Percentiles rank a stretch among this genome's conserved stretches.
Evolutionary conservation across 352 stramenopile species (phyloP).

Genomic region (Pythium scleroteichum): DNA sequence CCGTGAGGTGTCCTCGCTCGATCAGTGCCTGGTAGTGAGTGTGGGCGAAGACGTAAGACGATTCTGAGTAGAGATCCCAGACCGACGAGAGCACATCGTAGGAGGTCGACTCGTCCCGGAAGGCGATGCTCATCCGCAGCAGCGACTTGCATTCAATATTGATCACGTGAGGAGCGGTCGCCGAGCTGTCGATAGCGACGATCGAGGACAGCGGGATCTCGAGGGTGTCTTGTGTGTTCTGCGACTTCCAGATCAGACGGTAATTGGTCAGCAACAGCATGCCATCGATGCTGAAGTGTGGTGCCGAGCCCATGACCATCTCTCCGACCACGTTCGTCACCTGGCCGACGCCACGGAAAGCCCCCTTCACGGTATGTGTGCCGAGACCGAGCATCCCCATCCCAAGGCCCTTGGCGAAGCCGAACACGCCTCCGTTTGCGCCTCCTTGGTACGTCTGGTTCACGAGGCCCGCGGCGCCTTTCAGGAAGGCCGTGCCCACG

Average conservation of each 20-base stretch:
- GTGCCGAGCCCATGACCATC: constrained; percentile 81
- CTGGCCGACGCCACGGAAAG: constrained; percentile 81
- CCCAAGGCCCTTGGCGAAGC: constrained; percentile 84
- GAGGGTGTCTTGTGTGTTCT: constrained; percentile 76
- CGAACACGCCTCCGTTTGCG: constrained; percentile 81
- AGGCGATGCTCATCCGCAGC: constrained; percentile 79
- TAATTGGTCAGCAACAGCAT: constrained; percentile 84
- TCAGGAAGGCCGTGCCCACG: constrained; percentile 81
- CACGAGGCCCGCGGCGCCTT: constrained; percentile 77
- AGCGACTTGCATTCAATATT: constrained; percentile 87
- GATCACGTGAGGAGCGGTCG: constrained; percentile 78
- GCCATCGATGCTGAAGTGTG: constrained; percentile 87
- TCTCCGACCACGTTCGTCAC: constrained; percentile 87
- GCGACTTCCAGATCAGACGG: constrained; percentile 83
- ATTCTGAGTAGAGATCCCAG: constrained; percentile 65
- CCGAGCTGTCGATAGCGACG: constrained; percentile 73
- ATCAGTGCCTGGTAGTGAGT: constrained; percentile 71
- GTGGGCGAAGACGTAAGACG: constrained; percentile 78
- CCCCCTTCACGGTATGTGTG: constrained; percentile 85
- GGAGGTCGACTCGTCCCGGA: constrained; percentile 76
- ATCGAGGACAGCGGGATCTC: constrained; percentile 84
- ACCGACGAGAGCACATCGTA: constrained; percentile 75
- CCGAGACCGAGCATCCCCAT: constrained; percentile 86
- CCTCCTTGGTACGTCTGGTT: constrained; percentile 88
- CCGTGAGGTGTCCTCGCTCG: constrained; percentile 36